These are phyloP conservation scores for Catharanthus roseus DNA, from an alignment of 257 asterid species.

Conservation along the genomic window DNA sequence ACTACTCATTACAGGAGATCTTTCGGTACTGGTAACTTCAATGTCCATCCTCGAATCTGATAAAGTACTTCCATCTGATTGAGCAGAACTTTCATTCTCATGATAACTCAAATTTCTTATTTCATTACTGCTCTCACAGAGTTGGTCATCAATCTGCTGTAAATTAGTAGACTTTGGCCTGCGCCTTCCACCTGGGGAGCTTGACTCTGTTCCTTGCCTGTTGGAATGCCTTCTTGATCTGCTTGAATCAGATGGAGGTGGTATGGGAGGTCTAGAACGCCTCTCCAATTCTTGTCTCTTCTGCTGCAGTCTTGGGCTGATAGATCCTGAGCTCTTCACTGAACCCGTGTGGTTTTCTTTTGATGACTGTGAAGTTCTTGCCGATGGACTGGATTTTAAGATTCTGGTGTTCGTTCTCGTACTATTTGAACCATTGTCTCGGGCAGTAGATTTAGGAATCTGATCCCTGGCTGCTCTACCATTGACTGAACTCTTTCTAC, in stretches of 20 bases:
- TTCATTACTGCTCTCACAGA: conserved; percentile 36
- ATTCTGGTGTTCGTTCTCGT: conserved; percentile 32
- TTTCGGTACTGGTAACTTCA: conserved; percentile 33
- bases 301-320: conserved; percentile 72
- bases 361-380: conserved; percentile 38
- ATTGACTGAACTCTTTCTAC: conserved; percentile 30
- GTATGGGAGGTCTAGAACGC: conserved; percentile 60
- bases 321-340: conserved; percentile 49
- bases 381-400: conserved; percentile 35
- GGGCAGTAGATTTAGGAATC: conserved; percentile 26
- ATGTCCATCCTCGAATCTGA: conserved; percentile 31
- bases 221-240: conserved; percentile 49
- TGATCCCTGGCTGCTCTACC: conserved; percentile 32
- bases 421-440: conserved; percentile 35
- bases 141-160: conserved; percentile 40
- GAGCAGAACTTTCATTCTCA: conserved; percentile 39
- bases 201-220: conserved; percentile 50
- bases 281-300: conserved; percentile 63
- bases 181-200: conserved; percentile 75
- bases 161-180: conserved; percentile 38
- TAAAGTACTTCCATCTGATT: conserved; percentile 24
- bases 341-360: conserved; percentile 45
- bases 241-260: conserved; percentile 56
- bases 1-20: conserved; percentile 29
- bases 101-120: conserved; percentile 29